Conservation (phyloP, 2,329 filamentous ascomycete genomes). For the Hysterium pulicare region DNA sequence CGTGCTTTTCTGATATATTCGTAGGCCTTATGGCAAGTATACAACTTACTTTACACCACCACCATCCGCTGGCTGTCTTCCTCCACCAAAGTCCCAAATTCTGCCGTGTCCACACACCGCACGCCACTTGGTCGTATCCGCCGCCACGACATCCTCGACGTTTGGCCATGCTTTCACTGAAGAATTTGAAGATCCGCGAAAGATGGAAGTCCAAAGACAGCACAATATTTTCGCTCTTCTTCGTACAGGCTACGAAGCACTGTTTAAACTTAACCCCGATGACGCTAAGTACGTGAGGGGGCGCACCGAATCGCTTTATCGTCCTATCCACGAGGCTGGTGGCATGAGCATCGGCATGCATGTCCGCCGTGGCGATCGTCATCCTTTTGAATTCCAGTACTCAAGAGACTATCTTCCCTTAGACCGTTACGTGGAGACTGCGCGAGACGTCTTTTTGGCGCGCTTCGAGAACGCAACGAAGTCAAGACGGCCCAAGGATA, state of each 20-base stretch:
- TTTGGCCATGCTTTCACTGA: slow-evolving; percentile 60
- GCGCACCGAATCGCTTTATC: slow-evolving; percentile 57
- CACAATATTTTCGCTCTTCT: slow-evolving; percentile 66
- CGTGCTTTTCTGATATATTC: neutral
- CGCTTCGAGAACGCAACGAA: slow-evolving; percentile 23
- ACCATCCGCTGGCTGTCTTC: slow-evolving; percentile 62
- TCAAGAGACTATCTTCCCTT: slow-evolving; percentile 74
- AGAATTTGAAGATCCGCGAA: slow-evolving; percentile 49
- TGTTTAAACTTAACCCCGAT: slow-evolving; percentile 66
- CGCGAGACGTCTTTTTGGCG: slow-evolving; percentile 52
- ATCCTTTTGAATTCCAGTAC: slow-evolving; percentile 75
- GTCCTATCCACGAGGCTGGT: slow-evolving; percentile 43
- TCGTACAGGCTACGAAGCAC: slow-evolving; percentile 65
- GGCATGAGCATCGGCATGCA: slow-evolving; percentile 68
- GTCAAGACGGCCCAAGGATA: slow-evolving; percentile 14
- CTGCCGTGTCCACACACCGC: slow-evolving; percentile 76
- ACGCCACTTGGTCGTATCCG: slow-evolving; percentile 70
- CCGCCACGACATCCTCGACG: slow-evolving; percentile 61
- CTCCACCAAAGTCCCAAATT: slow-evolving; percentile 71
- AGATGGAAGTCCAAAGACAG: slow-evolving; percentile 52
- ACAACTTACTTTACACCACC: slow-evolving; percentile 67
- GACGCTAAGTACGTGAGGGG: slow-evolving; percentile 63
- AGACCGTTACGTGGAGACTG: slow-evolving; percentile 62
- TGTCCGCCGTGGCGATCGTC: slow-evolving; percentile 74
- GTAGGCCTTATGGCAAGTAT: slow-evolving; percentile 71